Base-by-base conservation (phyloP, 139 green algal genomes). In the Chlamydomonas sphaeroides region DNA sequence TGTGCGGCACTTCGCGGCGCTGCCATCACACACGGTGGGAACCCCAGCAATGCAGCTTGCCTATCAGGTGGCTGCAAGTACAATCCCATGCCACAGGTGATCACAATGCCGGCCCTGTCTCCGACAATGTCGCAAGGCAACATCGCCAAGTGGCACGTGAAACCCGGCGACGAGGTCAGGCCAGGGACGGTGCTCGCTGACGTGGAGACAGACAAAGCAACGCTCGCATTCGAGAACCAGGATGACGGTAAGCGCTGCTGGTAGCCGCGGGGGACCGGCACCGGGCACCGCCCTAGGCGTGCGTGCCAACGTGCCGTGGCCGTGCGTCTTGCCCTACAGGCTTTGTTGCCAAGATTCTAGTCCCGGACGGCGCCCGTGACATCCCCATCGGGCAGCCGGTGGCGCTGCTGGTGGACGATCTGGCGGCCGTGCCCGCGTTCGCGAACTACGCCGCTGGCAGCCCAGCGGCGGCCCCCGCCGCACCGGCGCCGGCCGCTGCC, bases 201-300 rank as follows among this genome's bases (percentile, higher is more conserved):
- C 28, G 93, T 99, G 1, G 96, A 99, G 80, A 99, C 96, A 18
- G 97, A 98, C 89, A 98, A 98, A 81, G 95, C 95, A 0, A 93
- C 87, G 18, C 86, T 94, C 59, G 91, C 88, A 17, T 91, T 90
- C 85, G 91, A 93, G 68, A 89, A 88, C 79, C 85, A 93, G 84
- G 91, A 98, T 36, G 95, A 98, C 23, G 56, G 45, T 53, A 14
- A n/a, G n/a, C n/a, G n/a, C n/a, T n/a, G n/a, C n/a, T n/a, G n/a
- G n/a, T n/a, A n/a, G n/a, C n/a, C n/a, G n/a, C n/a, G n/a, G n/a
- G n/a, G n/a, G n/a, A n/a, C n/a, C n/a, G n/a, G n/a, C n/a, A n/a
- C n/a, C n/a, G n/a, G n/a, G n/a, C n/a, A n/a, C n/a, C n/a, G n/a
- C n/a, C n/a, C n/a, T n/a, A n/a, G n/a, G n/a, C n/a, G n/a, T n/a